These are phyloP conservation scores for Phoenix roebelenii DNA, from an alignment of 176 grass and related monocot genomes.

Conservation along the genomic window DNA sequence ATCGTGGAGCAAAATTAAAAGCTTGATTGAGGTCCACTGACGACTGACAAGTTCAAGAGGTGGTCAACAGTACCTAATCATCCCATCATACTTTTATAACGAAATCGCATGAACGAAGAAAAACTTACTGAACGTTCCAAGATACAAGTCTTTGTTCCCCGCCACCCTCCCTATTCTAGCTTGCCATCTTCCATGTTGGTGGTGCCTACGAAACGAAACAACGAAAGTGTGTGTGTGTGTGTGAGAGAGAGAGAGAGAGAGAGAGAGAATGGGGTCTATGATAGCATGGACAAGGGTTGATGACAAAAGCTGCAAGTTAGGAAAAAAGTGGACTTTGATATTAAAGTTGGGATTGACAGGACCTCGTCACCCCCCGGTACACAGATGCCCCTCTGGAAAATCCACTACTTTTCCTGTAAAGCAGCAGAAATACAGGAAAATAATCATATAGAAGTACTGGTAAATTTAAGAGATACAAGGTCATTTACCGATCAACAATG, in stretches of 20 bases:
- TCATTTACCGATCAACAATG: too few relatives aligned
- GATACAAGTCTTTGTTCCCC: conserved; percentile 93
- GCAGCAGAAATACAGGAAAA: not conserved
- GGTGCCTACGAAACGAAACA: conserved; percentile 54
- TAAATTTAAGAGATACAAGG: not conserved
- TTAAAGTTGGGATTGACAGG: conserved; percentile 21
- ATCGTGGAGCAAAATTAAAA: not conserved
- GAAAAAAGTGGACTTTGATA: conserved; percentile 15
- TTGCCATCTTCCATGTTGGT: conserved; percentile 96
- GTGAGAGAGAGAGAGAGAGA: not conserved
- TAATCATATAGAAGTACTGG: conserved; percentile 19
- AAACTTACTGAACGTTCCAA: conserved; percentile 92
- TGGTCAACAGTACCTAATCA: too few relatives aligned
- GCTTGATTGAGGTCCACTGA: not conserved
- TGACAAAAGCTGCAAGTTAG: conserved; percentile 37
- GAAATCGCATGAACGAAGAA: not conserved
- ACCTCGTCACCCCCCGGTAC: conserved; percentile 98
- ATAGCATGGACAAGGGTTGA: conserved; percentile 7
- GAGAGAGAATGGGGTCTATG: conserved; percentile 15
- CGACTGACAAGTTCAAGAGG: too few relatives aligned
- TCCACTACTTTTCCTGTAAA: conserved; percentile 85
- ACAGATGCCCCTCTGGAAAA: conserved; percentile 96
- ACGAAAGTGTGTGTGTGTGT: not conserved
- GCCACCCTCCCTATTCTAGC: conserved; percentile 93
- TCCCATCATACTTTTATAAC: too few relatives aligned